Percentiles rank a stretch among this genome's conserved stretches.
phyloP scores from a whole-genome alignment of 2,329 filamentous ascomycete species.

The Penicillium nordicum region DNA sequence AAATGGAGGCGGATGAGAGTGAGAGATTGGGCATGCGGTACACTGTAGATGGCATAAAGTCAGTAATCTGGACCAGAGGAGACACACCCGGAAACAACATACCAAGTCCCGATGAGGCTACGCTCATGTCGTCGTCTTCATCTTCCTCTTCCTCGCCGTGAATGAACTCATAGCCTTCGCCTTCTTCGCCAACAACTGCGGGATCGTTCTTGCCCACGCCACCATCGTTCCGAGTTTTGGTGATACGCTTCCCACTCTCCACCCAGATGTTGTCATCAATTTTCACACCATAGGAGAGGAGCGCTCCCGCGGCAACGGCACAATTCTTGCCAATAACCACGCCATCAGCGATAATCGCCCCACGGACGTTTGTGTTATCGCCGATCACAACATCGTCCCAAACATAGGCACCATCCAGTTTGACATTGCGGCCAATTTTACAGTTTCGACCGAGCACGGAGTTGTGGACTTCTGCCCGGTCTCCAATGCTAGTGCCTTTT shows the following conservation, averaged over 20 bases:
- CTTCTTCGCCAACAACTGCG: slow-evolving; percentile 55
- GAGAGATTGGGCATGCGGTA: slow-evolving; percentile 51
- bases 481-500: slow-evolving; percentile 69
- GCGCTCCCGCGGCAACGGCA: slow-evolving; percentile 65
- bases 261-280: slow-evolving; percentile 60
- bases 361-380: slow-evolving; percentile 67
- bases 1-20: slow-evolving; percentile 56
- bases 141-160: slow-evolving; percentile 61
- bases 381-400: slow-evolving; percentile 81
- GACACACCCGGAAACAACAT: slow-evolving; percentile 10
- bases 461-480: slow-evolving; percentile 65
- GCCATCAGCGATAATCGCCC: slow-evolving; percentile 72
- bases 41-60: slow-evolving; percentile 29
- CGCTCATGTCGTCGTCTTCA: slow-evolving; percentile 62
- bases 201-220: slow-evolving; percentile 47
- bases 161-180: slow-evolving; percentile 63
- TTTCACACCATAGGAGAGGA: slow-evolving; percentile 75
- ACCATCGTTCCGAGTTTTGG: slow-evolving; percentile 44
- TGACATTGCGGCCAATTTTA: slow-evolving; percentile 79
- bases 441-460: slow-evolving; percentile 82
- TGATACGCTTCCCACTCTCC: slow-evolving; percentile 42
- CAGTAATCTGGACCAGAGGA: slow-evolving; percentile 3
- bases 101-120: slow-evolving; percentile 46
- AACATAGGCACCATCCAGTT: slow-evolving; percentile 74
- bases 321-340: slow-evolving; percentile 69